Conservation (phyloP, 2,329 filamentous ascomycete species). For the Alternaria rosae region DNA sequence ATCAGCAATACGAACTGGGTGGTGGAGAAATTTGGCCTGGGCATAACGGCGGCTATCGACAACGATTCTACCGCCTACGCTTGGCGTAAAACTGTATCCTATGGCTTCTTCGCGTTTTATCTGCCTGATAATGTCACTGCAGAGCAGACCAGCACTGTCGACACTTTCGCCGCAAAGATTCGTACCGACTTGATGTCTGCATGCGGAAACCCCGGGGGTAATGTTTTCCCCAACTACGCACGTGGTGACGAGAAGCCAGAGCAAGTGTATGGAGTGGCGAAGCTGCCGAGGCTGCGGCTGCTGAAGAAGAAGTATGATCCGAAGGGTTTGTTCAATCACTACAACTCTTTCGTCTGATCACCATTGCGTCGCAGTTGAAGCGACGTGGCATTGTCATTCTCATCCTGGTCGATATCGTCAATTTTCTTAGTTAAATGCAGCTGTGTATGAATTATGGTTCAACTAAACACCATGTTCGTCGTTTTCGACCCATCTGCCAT, state of each 20-base stretch:
- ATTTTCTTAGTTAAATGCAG: not conserved
- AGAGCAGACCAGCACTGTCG: not conserved
- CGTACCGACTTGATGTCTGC: not conserved
- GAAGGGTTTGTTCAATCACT: not conserved
- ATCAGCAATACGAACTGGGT: not conserved
- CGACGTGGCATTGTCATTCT: not conserved
- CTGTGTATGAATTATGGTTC: not conserved
- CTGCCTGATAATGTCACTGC: not conserved
- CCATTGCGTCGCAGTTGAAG: not conserved
- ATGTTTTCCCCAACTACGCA: constrained; percentile 44
- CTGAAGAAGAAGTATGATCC: constrained; percentile 47
- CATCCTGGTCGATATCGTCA: not conserved
- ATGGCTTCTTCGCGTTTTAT: constrained; percentile 20
- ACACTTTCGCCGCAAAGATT: not conserved
- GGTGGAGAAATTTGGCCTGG: not conserved
- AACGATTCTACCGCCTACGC: constrained; percentile 32
- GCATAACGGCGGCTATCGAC: not conserved
- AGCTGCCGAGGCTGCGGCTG: constrained; percentile 33
- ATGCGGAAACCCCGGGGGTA: constrained; percentile 4
- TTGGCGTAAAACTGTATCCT: constrained; percentile 26
- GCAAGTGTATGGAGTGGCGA: constrained; percentile 40
- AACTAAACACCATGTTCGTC: not conserved
- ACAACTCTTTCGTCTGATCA: not conserved
- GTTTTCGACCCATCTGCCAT: too few species aligned
- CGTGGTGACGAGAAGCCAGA: constrained; percentile 31